Conservation (phyloP, 2,329 filamentous ascomycete genomes). For the Monosporascus sp. region DNA sequence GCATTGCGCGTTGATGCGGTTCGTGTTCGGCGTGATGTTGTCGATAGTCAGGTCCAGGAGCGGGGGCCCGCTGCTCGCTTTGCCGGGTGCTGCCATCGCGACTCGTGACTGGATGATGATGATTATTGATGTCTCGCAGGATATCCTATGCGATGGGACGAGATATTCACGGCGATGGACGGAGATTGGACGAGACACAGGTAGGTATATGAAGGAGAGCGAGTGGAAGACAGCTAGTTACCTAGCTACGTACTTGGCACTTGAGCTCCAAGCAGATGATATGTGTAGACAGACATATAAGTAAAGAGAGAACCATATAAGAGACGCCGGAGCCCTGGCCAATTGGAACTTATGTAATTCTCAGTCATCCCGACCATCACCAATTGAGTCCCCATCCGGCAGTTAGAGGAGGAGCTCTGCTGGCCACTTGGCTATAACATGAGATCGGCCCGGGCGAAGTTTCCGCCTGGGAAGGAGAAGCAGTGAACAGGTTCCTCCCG, state of each 20-base stretch:
- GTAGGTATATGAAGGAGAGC: too few relatives aligned
- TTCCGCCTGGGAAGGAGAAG: neutral
- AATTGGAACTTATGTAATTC: conserved; percentile 20
- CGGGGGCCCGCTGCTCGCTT: conserved; percentile 29
- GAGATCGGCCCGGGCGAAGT: neutral
- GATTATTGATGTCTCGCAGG: too few relatives aligned
- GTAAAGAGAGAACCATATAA: neutral
- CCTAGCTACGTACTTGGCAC: too few relatives aligned
- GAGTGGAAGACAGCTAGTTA: too few relatives aligned
- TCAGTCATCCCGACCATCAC: conserved; percentile 15
- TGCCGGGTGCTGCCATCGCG: conserved; percentile 16
- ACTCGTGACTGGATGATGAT: neutral
- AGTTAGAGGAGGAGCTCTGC: neutral
- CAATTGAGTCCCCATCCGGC: neutral
- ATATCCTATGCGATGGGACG: too few relatives aligned
- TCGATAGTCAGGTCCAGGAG: conserved; percentile 70
- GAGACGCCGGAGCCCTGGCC: neutral
- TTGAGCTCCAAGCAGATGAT: neutral
- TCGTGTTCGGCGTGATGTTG: conserved; percentile 74
- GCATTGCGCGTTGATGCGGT: conserved; percentile 69
- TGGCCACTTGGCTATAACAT: neutral
- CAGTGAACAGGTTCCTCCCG: neutral
- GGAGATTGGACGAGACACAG: too few relatives aligned
- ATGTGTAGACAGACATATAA: neutral
- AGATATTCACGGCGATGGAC: too few relatives aligned